Conservation (phyloP, 345 rosid genomes). For the Limnanthes douglasii region DNA sequence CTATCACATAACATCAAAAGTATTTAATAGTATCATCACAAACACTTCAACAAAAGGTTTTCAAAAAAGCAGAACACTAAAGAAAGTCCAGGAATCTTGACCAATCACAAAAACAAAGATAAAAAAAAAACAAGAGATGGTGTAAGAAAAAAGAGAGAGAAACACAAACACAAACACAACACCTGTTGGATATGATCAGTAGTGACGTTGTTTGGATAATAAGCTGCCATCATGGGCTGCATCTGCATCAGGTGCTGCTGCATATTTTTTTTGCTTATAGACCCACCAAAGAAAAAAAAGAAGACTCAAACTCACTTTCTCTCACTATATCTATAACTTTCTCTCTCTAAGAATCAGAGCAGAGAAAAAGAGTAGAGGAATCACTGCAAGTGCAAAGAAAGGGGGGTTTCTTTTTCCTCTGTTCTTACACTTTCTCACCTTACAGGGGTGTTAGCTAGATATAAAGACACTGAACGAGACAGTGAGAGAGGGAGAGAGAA, state of each 20-base stretch:
- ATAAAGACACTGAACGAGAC: conserved; percentile 23
- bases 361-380: conserved; percentile 21
- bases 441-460: conserved; percentile 17
- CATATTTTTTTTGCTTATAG: conserved; percentile 46
- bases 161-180: conserved; percentile 7
- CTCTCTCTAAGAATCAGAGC: conserved; percentile 13
- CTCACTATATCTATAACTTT: conserved; percentile 9
- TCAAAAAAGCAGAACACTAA: too few relatives aligned
- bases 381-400: conserved; percentile 19
- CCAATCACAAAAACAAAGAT: conserved; percentile 3
- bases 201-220: conserved; percentile 99
- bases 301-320: conserved; percentile 12
- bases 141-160: neutral
- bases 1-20: too few relatives aligned
- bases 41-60: too few relatives aligned
- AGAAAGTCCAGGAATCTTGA: too few relatives aligned
- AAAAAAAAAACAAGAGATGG: conserved; percentile 2
- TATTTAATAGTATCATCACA: too few relatives aligned
- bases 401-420: conserved; percentile 10
- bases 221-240: conserved; percentile 99
- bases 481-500: conserved; percentile 18
- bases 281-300: conserved; percentile 17
- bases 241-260: conserved; percentile 99
- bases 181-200: conserved; percentile 99
- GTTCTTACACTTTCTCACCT: conserved; percentile 17